Conservation (phyloP, 805 yeast genomes). For the Candida nemodendra region DNA sequence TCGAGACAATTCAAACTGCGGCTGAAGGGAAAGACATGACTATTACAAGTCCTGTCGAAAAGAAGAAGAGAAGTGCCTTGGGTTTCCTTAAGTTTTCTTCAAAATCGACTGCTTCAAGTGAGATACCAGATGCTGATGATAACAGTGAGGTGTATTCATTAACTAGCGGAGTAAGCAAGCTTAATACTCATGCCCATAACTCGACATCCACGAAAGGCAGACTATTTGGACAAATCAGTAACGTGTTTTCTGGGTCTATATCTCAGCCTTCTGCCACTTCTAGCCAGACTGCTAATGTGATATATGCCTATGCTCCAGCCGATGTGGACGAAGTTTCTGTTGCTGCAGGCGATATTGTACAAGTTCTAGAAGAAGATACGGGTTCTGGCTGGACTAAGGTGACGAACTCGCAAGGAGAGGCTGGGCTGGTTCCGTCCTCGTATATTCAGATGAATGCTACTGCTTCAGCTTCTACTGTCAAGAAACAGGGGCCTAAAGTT, state of each 20-base stretch:
- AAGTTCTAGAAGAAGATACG: slow-evolving; percentile 66
- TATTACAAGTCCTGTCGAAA: slow-evolving; percentile 48
- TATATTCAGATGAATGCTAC: slow-evolving; percentile 52
- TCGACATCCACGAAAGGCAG: slow-evolving; percentile 24
- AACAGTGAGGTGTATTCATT: slow-evolving; percentile 26
- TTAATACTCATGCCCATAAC: slow-evolving; percentile 22
- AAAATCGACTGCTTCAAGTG: slow-evolving; percentile 4
- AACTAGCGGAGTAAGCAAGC: slow-evolving; percentile 29
- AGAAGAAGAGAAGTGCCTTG: slow-evolving; percentile 62
- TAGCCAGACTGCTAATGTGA: slow-evolving; percentile 39
- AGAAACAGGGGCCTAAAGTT: slow-evolving; percentile 71
- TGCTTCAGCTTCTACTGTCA: slow-evolving; percentile 11
- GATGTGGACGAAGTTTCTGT: slow-evolving; percentile 77
- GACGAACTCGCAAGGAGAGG: slow-evolving; percentile 38
- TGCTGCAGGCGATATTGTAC: slow-evolving; percentile 56
- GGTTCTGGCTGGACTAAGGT: slow-evolving; percentile 93
- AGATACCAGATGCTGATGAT: slow-evolving; percentile 19
- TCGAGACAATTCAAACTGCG: slow-evolving; percentile 84
- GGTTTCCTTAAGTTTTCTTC: slow-evolving; percentile 27
- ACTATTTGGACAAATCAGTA: slow-evolving; percentile 27
- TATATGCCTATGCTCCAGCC: slow-evolving; percentile 62
- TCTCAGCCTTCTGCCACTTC: slow-evolving; percentile 5
- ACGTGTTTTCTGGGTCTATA: slow-evolving; percentile 13
- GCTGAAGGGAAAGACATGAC: slow-evolving; percentile 74
- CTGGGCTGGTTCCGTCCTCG: slow-evolving; percentile 84